These are phyloP conservation scores for Scedosporium apiospermum DNA, from an alignment of 2,329 filamentous ascomycete genomes.

Conservation along the genomic window DNA sequence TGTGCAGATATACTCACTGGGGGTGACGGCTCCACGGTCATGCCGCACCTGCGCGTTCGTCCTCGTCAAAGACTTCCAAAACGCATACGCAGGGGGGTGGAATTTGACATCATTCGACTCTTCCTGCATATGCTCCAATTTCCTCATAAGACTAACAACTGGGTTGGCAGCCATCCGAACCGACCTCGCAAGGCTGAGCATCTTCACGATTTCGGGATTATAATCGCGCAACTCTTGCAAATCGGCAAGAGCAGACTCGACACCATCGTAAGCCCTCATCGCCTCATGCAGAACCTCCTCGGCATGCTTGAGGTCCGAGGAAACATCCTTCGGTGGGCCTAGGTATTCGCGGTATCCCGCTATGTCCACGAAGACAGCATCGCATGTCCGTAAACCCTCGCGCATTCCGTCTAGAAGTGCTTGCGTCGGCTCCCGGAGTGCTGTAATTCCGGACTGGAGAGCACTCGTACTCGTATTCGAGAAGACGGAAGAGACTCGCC, in stretches of 20 bases:
- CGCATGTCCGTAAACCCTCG: conserved; percentile 32
- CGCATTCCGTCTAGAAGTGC: conserved; percentile 37
- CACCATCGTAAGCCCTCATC: conserved; percentile 35
- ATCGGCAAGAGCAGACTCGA: conserved; percentile 35
- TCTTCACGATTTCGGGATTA: conserved; percentile 38
- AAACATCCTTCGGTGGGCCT: conserved; percentile 30
- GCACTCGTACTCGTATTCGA: conserved; percentile 13
- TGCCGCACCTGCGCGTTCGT: conserved; percentile 49
- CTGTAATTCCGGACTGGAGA: conserved; percentile 14
- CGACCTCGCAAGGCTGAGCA: conserved; percentile 46
- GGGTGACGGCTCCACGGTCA: conserved; percentile 48
- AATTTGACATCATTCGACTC: conserved; percentile 28
- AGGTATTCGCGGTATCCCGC: conserved; percentile 39
- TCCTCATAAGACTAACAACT: conserved; percentile 34
- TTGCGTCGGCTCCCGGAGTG: conserved; percentile 35
- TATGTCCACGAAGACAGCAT: conserved; percentile 44
- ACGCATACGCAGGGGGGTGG: conserved; percentile 43
- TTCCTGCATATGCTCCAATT: conserved; percentile 38
- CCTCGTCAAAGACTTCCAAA: conserved; percentile 41
- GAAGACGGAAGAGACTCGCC: not conserved
- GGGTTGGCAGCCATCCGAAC: conserved; percentile 40
- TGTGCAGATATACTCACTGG: conserved; percentile 20
- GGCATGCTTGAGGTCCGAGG: conserved; percentile 29
- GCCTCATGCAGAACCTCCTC: conserved; percentile 30
- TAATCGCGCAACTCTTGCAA: conserved; percentile 33